Evolutionary conservation across 352 stramenopile species (phyloP).

Genomic region (Globisporangium megalacanthum): DNA sequence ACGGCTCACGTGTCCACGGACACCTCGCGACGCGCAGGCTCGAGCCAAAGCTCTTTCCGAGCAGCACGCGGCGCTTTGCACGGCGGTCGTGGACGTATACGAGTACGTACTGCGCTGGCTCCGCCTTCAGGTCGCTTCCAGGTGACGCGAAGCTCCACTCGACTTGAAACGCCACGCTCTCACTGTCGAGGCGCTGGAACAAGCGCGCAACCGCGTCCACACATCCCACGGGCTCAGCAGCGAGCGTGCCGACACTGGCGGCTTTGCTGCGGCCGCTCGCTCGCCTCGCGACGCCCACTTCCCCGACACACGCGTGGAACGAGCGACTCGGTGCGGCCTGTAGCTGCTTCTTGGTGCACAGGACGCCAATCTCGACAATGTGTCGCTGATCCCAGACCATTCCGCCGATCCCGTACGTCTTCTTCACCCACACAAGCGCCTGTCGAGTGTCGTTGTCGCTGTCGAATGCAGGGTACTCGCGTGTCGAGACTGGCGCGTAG

Average conservation of each 20-base stretch:
- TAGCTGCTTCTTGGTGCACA: conserved; percentile 26
- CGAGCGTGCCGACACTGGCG: conserved; percentile 2
- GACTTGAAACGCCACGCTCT: conserved; percentile 23
- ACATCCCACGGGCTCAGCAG: conserved; percentile 8
- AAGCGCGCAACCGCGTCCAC: conserved; percentile 15
- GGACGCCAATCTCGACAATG: conserved; percentile 34
- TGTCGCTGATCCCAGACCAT: conserved; percentile 41
- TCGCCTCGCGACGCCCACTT: conserved; percentile 25
- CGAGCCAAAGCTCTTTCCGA: conserved; percentile 27
- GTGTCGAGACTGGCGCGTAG: conserved; percentile 22
- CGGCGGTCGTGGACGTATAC: conserved; percentile 16
- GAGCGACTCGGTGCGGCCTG: background rate
- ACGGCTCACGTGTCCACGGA: conserved; percentile 2
- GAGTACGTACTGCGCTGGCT: conserved; percentile 24
- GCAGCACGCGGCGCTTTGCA: conserved; percentile 12
- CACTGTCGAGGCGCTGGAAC: conserved; percentile 15
- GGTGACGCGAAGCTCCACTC: conserved; percentile 21
- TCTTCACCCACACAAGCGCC: conserved; percentile 24
- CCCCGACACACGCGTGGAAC: conserved; percentile 27
- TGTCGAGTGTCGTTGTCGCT: background rate
- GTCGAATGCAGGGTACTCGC: background rate
- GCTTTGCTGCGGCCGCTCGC: conserved; percentile 14
- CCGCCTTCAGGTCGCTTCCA: background rate
- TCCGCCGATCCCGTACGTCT: conserved; percentile 30
- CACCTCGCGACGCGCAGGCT: conserved; percentile 15